Base-by-base conservation (phyloP, 2,329 filamentous ascomycete genomes). In the Coniella lustricola region DNA sequence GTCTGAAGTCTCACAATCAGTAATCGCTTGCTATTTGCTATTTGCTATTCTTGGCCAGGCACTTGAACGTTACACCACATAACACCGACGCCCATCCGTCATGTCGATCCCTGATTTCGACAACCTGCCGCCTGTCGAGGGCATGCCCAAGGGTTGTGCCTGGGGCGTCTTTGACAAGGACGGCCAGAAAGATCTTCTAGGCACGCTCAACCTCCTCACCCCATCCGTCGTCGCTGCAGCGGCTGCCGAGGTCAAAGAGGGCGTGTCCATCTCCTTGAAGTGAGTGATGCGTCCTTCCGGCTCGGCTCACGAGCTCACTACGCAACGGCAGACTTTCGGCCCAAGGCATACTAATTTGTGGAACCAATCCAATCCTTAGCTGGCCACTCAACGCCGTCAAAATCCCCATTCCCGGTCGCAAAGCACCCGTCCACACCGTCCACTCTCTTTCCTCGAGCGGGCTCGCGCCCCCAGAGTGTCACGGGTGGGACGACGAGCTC, bases 101-200 rank as follows among this genome's bases (percentile, higher is more conserved):
- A 48, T 48, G 45, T 14, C 45, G 8, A 36, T 49, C 17, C 43
- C 46, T 0, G 43, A 49, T 20, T 60, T 60, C 32, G 47, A 51
- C 17, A 36, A 48, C 8, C 54, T 60, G 3, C 59, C 57, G 5
- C 44, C 53, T 10, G 55, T 58, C 14, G 50, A 49, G 31, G 34
- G 21, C 10, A 56, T 56, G 21, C 59, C 58, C 3, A 55, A 55
- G 2, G 55, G 53, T 32, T 57, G 58, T 38, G 58, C 59, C 17
- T 78, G 75, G 75, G 74, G 75, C 2, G 9, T 77, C 3, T 76
- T 76, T 48, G 73, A 76, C 60, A 69, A 68, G 44, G 65, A 71
- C 46, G 72, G 71, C 13, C 61, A 70, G 44, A 74, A 74, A 38
- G 75, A 79, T 39, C 54, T 70, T 17, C 57, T 73, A 7, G 76